A percentile compares a stretch with the other conserved stretches of the same genome.
These are phyloP conservation scores for Colletotrichum somersetense DNA, from an alignment of 2,329 filamentous ascomycete species.

Conservation along the genomic window DNA sequence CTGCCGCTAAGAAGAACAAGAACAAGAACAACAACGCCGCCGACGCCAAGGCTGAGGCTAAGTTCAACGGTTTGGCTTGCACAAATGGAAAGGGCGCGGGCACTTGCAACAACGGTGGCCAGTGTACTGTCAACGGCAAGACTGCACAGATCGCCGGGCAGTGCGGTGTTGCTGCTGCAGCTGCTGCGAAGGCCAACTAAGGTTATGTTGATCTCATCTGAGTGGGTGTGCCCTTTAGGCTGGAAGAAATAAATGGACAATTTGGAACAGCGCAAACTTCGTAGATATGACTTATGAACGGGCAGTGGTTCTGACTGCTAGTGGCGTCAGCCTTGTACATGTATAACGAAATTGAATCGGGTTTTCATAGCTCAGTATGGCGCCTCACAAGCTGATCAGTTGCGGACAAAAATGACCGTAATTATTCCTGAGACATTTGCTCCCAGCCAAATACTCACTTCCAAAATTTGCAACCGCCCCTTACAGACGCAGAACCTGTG, in stretches of 20 bases:
- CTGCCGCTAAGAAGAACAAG: not conserved
- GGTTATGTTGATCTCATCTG: slow-evolving; percentile 1
- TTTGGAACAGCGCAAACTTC: not conserved
- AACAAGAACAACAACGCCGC: not conserved
- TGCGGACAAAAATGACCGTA: rapidly evolving
- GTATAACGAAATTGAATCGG: not conserved
- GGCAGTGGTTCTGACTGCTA: not conserved
- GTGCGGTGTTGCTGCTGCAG: slow-evolving; percentile 27
- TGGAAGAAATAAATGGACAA: not conserved
- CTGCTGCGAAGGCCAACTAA: not conserved
- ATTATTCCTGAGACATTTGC: not conserved
- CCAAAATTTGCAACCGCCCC: not conserved
- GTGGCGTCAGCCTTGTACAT: not conserved
- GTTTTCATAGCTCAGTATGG: not conserved
- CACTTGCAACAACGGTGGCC: slow-evolving; percentile 27
- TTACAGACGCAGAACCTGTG: not conserved
- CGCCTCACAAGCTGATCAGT: not conserved
- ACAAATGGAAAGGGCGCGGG: slow-evolving; percentile 37
- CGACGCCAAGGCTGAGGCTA: not conserved
- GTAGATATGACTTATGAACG: not conserved
- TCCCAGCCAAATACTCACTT: not conserved
- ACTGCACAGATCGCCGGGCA: slow-evolving; percentile 32
- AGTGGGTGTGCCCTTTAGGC: not conserved
- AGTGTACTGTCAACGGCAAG: slow-evolving; percentile 38
- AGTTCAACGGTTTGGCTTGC: slow-evolving; percentile 33